Evolutionary conservation across 2,329 filamentous ascomycete genomes (phyloP), one percentile per base, ranked within the genome.

Genomic region (Penicillium sp.): DNA sequence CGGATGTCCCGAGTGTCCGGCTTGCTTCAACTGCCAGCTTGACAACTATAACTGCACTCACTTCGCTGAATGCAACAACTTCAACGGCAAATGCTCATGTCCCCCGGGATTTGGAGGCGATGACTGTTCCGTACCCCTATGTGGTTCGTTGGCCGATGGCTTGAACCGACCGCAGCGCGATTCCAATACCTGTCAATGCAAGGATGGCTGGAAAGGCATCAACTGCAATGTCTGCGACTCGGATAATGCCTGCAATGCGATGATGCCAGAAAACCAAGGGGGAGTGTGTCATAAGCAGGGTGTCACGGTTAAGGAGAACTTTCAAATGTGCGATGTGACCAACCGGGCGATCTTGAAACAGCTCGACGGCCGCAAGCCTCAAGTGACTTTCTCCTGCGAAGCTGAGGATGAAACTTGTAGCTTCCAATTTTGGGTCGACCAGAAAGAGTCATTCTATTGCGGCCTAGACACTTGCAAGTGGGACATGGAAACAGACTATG

Each of bases 351-450:
- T 99, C 69, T 81, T 93, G 53, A 86, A 92, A 60, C 86, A 93
- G 69, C 82, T 99, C 47, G 89, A 92, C 66, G 87, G 89, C 43
- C 85, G 92, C 75, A 89, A 90, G 56, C 92, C 94, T 0, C 89
- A 99, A 74, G 94, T 95, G 24, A 99, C 94, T 1, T 99, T 99
- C 71, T 91, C 88, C 31, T 99, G 94, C 74, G 85, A 92, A 68
- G 85, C 84, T 35, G 85, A 89, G 50, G 81, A 85, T 5, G 80
- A 84, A 20, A 85, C 88, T 20, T 99, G 94, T 70, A 94, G 96
- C 71, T 99, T 99, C 66, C 94, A 99, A 75, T 99, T 99, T 77
- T 99, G 94, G 93, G 91, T 99, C 46, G 92, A 95, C 66, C 85
- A 93, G 64, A 81, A 84, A 61, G 94, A 99, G 76, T 97, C 94